Evolutionary conservation across 2,329 filamentous ascomycete genomes (phyloP), one percentile per base, ranked within the genome.

Genomic region (Pyrenochaeta sp.): DNA sequence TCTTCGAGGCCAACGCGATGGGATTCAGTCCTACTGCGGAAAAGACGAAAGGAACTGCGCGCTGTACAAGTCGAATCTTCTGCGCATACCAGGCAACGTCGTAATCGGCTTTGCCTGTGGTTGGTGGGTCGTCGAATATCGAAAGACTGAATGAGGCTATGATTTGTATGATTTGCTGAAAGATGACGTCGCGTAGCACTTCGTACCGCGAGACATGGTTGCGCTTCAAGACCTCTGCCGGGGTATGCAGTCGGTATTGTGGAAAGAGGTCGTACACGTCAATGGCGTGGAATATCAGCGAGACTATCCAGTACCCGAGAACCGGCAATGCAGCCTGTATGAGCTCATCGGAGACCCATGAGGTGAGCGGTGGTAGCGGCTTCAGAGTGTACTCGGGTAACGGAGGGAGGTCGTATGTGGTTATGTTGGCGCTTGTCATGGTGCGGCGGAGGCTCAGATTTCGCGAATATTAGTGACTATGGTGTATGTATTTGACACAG

Each of bases 191-290:
- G 74, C 91, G 88, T 59, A 94, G 86, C 3, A 97, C 92, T 69
- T 97, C 89, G 78, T 85, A 91, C 58, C 92, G 87, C 41, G 90
- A 86, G 47, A 92, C 94, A 70, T 91, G 91, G 77, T 97, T 97
- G 67, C 93, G 87, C 76, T 91, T 91, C 31, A 88, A 75, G 59
- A 98, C 90, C 77, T 98, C 94, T 46, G 92, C 92, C 12, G 95
- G 95, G 0, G 95, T 98, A 78, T 99, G 95, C 36, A 99, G 83
- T 59, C 95, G 90, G 78, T 98, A 97, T 68, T 96, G 87, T 15
- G 93, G 89, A 75, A 94, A 96, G 32, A 94, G 80, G 75, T 97
- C 91, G 78, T 88, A 88, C 53, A 87, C 81, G 78, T 99, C 95
- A 69, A 98, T 87, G 64, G 88, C 72, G 81, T 98, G 94, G 80